Evolutionary conservation across 1,284 basidiomycete species (phyloP).

Genomic region (Apiotrichum porosum): DNA sequence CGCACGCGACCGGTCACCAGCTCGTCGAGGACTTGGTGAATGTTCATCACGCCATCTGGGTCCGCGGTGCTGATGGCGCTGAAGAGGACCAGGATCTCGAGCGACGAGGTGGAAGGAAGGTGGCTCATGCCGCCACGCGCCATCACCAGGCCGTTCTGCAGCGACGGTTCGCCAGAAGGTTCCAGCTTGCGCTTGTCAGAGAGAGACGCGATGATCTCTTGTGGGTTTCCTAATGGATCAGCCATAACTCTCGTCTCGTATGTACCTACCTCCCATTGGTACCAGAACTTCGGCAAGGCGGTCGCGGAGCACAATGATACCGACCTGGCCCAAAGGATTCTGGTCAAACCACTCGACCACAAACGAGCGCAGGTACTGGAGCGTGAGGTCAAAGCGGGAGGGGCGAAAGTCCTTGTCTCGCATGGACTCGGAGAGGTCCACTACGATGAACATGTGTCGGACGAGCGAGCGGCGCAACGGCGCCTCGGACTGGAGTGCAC

Average conservation of each 20-base stretch:
- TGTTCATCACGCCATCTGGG: slow-evolving; percentile 69
- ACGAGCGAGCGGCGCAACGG: slow-evolving; percentile 94
- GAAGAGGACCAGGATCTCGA: slow-evolving; percentile 89
- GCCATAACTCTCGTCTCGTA: neutral
- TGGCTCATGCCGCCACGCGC: slow-evolving; percentile 89
- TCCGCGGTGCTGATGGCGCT: slow-evolving; percentile 95
- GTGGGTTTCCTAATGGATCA: slow-evolving; percentile 70
- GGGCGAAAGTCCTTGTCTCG: slow-evolving; percentile 92
- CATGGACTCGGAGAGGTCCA: slow-evolving; percentile 91
- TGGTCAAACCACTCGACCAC: slow-evolving; percentile 98
- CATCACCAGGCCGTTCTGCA: slow-evolving; percentile 97
- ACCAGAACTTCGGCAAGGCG: slow-evolving; percentile 80
- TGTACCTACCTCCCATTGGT: slow-evolving; percentile 72
- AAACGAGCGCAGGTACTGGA: slow-evolving; percentile 86
- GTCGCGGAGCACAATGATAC: slow-evolving; percentile 83
- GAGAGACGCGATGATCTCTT: slow-evolving; percentile 81
- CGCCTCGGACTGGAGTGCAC: slow-evolving; percentile 62
- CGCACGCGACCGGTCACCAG: slow-evolving; percentile 79
- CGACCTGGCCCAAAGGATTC: slow-evolving; percentile 96
- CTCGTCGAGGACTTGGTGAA: slow-evolving; percentile 81
- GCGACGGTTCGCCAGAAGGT: slow-evolving; percentile 83
- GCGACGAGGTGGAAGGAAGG: slow-evolving; percentile 87
- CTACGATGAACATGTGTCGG: slow-evolving; percentile 81
- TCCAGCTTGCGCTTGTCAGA: slow-evolving; percentile 82
- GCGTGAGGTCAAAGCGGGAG: slow-evolving; percentile 66